These are phyloP conservation scores for Mucor plumbeus DNA, from an alignment of 371 early-diverging fungal species.

Conservation along the genomic window DNA sequence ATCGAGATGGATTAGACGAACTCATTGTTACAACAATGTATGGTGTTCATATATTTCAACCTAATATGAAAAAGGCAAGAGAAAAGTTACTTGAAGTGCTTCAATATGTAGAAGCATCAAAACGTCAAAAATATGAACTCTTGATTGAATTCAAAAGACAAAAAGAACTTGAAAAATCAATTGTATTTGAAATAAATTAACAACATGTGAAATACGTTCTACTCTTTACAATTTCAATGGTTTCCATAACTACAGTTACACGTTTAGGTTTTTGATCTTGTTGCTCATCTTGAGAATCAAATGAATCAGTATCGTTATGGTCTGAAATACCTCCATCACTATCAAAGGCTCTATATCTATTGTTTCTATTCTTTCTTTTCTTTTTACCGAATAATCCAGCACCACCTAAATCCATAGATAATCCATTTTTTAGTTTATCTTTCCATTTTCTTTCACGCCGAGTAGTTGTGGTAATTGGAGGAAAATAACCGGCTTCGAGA, in stretches of 20 bases:
- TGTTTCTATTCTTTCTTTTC: slow-evolving; percentile 17
- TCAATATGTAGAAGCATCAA: slow-evolving; percentile 48
- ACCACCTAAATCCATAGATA: slow-evolving; percentile 24
- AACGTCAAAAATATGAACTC: slow-evolving; percentile 46
- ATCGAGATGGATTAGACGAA: slow-evolving; percentile 75
- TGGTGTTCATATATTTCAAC: slow-evolving; percentile 72
- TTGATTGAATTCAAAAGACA: slow-evolving; percentile 44
- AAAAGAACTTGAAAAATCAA: slow-evolving; percentile 50
- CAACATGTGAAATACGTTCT: slow-evolving; percentile 44
- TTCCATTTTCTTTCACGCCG: slow-evolving; percentile 17
- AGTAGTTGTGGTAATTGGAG: neutral
- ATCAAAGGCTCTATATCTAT: slow-evolving; percentile 28
- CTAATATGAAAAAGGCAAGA: slow-evolving; percentile 54
- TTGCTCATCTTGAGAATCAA: slow-evolving; percentile 9
- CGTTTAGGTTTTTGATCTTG: slow-evolving; percentile 14
- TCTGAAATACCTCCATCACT: slow-evolving; percentile 31
- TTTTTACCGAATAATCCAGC: slow-evolving; percentile 24
- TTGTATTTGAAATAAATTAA: slow-evolving; percentile 46
- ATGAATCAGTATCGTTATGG: neutral
- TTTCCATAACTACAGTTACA: slow-evolving; percentile 38
- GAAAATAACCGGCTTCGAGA: neutral
- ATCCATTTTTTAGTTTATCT: slow-evolving; percentile 20
- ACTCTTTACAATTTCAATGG: slow-evolving; percentile 35
- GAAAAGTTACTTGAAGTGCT: slow-evolving; percentile 45
- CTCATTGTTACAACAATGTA: slow-evolving; percentile 73